Percentiles rank a stretch among this genome's conserved stretches.
phyloP scores from a whole-genome alignment of 345 rosid genomes.

The Hibiscus syriacus region DNA sequence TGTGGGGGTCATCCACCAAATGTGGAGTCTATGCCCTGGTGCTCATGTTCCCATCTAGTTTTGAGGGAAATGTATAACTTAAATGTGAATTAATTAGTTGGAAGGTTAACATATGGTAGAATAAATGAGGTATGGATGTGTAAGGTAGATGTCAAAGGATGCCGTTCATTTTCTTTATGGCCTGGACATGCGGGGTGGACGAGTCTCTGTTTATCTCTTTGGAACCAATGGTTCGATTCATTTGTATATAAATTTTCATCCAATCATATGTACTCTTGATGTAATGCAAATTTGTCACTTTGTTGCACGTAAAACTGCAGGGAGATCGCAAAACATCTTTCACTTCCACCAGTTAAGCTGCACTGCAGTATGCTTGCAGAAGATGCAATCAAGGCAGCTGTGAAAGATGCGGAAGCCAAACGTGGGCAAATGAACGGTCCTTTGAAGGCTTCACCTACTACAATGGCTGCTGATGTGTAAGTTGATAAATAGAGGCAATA shows the following conservation, averaged over 20 bases:
- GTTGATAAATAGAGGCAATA: neutral
- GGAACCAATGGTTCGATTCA: neutral
- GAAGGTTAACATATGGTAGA: neutral
- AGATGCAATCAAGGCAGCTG: slow-evolving; percentile 99
- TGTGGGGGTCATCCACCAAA: neutral
- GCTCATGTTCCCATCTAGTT: neutral
- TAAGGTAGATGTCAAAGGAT: neutral
- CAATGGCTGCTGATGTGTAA: slow-evolving; percentile 24
- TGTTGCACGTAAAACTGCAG: slow-evolving; percentile 26
- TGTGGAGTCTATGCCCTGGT: neutral
- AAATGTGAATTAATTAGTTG: neutral
- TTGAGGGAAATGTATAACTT: neutral
- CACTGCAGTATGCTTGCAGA: slow-evolving; percentile 99
- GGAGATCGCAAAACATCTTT: slow-evolving; percentile 90
- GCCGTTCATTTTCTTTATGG: neutral
- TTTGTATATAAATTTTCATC: neutral
- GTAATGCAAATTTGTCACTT: neutral
- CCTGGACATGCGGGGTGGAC: no score
- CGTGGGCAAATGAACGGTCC: slow-evolving; percentile 29
- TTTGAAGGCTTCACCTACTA: neutral
- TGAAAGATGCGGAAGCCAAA: slow-evolving; percentile 74
- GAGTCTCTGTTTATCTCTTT: neutral
- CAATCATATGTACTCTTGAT: neutral
- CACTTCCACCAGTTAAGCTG: slow-evolving; percentile 98
- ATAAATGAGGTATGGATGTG: neutral